A percentile compares a stretch with the other conserved stretches of the same genome.
Evolutionary conservation across 75 land plant species (phyloP).

Genomic region (Pseudotsuga menziesii): DNA sequence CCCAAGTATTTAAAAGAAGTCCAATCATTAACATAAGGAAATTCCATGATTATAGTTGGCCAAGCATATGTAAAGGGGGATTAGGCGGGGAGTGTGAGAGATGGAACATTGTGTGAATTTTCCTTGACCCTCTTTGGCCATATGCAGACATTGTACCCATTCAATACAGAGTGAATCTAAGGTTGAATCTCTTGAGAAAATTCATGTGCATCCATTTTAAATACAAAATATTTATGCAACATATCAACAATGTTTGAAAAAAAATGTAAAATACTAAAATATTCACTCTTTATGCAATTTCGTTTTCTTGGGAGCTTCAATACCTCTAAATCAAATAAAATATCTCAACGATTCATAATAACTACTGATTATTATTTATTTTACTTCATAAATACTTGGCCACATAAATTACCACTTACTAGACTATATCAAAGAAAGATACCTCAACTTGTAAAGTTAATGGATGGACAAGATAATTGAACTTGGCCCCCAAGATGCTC

Average conservation of each 20-base stretch:
- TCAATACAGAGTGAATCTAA: conserved; percentile 88
- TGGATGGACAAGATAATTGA: background rate
- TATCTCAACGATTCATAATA: too few relatives aligned
- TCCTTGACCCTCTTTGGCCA: conserved; percentile 84
- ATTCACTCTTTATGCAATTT: too few relatives aligned
- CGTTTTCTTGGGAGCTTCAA: too few relatives aligned
- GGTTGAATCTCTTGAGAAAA: conserved; percentile 87
- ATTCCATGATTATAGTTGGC: too few relatives aligned
- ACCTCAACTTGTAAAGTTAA: background rate
- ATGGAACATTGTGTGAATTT: conserved; percentile 85
- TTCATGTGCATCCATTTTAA: conserved; percentile 51
- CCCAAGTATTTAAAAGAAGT: too few relatives aligned
- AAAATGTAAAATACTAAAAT: too few relatives aligned
- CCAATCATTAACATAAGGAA: too few relatives aligned
- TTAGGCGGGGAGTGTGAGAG: background rate
- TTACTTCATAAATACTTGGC: background rate
- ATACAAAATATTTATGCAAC: background rate
- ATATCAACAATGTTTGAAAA: too few relatives aligned
- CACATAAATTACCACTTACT: background rate
- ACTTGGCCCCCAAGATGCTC: background rate
- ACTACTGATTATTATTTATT: too few relatives aligned
- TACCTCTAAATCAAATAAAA: too few relatives aligned
- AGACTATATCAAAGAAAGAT: background rate
- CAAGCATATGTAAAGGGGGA: too few relatives aligned
- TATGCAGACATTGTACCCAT: conserved; percentile 96